These are phyloP conservation scores for Paramyrothecium sp. DNA, from an alignment of 2,329 filamentous ascomycete species.

Conservation along the genomic window DNA sequence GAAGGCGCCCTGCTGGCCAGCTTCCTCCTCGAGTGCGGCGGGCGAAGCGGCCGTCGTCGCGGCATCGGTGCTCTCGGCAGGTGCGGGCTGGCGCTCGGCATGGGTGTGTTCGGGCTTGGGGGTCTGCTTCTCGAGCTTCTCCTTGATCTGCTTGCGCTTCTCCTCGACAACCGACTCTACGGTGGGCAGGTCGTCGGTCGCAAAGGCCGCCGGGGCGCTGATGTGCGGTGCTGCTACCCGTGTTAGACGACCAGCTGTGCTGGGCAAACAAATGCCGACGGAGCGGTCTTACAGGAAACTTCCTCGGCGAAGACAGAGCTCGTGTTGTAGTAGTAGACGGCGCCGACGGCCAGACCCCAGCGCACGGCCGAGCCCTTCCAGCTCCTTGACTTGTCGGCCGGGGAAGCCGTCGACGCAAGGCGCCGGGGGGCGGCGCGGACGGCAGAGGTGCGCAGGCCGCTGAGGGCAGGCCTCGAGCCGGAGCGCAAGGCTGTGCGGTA, in stretches of 20 bases:
- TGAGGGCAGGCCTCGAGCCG: slow-evolving; percentile 42
- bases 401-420: slow-evolving; percentile 48
- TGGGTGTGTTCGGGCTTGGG: slow-evolving; percentile 15
- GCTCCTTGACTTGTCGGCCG: slow-evolving; percentile 67
- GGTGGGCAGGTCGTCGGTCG: slow-evolving; percentile 59
- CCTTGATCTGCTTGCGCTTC: slow-evolving; percentile 50
- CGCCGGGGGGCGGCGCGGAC: slow-evolving; percentile 42
- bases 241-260: slow-evolving; percentile 4
- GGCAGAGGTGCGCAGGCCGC: slow-evolving; percentile 37
- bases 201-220: slow-evolving; percentile 48
- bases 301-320: slow-evolving; percentile 85
- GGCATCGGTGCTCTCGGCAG: slow-evolving; percentile 19
- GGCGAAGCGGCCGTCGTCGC: slow-evolving; percentile 31
- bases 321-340: slow-evolving; percentile 93
- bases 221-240: slow-evolving; percentile 23
- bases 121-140: slow-evolving; percentile 25
- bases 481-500: slow-evolving; percentile 52
- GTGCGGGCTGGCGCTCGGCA: slow-evolving; percentile 13
- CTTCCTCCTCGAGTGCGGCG: slow-evolving; percentile 72
- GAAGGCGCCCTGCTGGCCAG: slow-evolving; percentile 85
- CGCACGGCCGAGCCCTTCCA: slow-evolving; percentile 77
- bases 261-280: slow-evolving; percentile 35
- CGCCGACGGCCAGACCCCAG: slow-evolving; percentile 72
- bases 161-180: slow-evolving; percentile 66
- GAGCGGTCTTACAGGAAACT: slow-evolving; percentile 55